A percentile compares a stretch with the other conserved stretches of the same genome.
Conservation (phyloP, 495 filamentous ascomycete genomes). For the Zalerion maritima region DNA sequence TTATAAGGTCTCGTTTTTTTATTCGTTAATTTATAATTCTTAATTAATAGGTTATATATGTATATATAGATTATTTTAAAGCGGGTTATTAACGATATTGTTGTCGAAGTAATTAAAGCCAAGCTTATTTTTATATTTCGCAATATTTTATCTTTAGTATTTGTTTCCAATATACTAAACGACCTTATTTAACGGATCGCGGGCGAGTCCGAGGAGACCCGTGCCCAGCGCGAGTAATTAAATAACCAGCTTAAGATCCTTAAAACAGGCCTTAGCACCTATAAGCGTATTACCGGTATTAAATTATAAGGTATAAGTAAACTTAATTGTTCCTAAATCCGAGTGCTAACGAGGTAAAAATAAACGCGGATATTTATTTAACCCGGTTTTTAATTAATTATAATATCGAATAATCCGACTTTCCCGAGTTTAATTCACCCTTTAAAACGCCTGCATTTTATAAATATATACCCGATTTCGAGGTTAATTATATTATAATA, state of each 20-base stretch:
- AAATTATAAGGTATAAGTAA: slow-evolving; percentile 10
- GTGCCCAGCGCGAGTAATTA: slow-evolving; percentile 22
- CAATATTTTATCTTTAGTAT: slow-evolving; percentile 19
- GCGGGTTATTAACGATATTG: slow-evolving; percentile 37
- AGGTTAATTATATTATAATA: no score
- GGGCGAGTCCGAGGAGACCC: slow-evolving; percentile 30
- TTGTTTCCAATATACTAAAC: slow-evolving; percentile 21
- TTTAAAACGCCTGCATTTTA: no score
- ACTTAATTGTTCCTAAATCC: slow-evolving; percentile 6
- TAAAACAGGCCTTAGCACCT: slow-evolving; percentile 19
- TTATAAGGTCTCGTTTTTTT: slow-evolving; percentile 17
- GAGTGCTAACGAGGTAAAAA: no score
- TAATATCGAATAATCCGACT: no score
- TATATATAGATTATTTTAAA: slow-evolving; percentile 30
- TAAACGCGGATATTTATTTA: slow-evolving; percentile 7
- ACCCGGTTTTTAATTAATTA: no score
- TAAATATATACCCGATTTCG: no score
- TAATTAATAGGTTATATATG: slow-evolving; percentile 8
- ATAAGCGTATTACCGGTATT: slow-evolving; percentile 16
- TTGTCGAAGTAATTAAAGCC: slow-evolving; percentile 33
- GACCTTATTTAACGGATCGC: slow-evolving; percentile 25
- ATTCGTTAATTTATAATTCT: slow-evolving; percentile 4
- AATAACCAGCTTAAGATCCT: slow-evolving; percentile 25
- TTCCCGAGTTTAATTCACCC: no score
- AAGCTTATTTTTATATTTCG: slow-evolving; percentile 25